Base-by-base conservation (phyloP, 352 stramenopile genomes). In the Phytophthora brassicae region DNA sequence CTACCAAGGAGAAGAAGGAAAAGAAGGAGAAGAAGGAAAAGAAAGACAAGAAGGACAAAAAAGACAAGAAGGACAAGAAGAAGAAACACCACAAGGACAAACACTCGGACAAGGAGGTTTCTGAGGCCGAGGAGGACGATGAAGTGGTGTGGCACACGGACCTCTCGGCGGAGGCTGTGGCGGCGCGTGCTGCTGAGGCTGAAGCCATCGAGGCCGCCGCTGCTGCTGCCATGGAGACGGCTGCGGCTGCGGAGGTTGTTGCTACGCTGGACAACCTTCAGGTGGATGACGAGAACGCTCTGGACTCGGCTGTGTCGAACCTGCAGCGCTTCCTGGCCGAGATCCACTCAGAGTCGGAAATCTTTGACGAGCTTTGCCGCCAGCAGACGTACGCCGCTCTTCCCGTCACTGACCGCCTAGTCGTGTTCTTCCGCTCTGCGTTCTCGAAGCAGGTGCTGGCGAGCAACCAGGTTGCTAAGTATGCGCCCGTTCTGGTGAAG, bases 321-420 rank as follows among this genome's bases (percentile, higher is more conserved):
- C 33, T 93, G 24, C 61, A 89, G 71, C 72, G 79, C 23, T 92
- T 79, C 68, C 47, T 94, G 47, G 24, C 49, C 7, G 55, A 69
- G 17, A 77, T 31, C 38, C 80, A 88, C 64, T 77, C 81, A n/a
- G 68, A 77, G 33, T 23, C 52, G 0, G 83, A 90, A 52, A 86
- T 90, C 43, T 91, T 85, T 16, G 95, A 98, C 24, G 83, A 97
- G 36, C 73, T 98, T 3, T 91, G 91, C 51, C 96, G 96, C 54
- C 90, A 98, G 72, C 94, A 98, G 76, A 98, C 96, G 58, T 84
- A 90, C 63, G 75, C 77, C 1, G 83, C 87, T 47, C 72, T 98
- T 29, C 96, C 96, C 43, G 88, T 95, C 46, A 92, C 94, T 46
- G 92, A 98, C 60, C 95, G 93, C 62, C 84, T 98, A 54, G 92